Base-by-base conservation (phyloP, 129 eudicot species). In the Saposhnikovia divaricata region DNA sequence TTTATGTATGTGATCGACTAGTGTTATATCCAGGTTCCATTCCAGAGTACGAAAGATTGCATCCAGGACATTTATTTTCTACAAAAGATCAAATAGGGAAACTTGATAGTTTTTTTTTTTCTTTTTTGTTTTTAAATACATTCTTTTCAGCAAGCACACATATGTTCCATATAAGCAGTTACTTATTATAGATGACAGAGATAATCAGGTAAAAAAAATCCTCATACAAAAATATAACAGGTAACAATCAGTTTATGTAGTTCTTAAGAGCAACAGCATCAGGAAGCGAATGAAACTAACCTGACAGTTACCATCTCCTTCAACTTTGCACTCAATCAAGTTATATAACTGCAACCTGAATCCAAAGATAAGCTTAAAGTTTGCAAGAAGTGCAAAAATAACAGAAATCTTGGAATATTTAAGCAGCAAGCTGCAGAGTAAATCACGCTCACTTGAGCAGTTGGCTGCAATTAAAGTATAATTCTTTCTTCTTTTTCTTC, bases 261-360 rank as follows among this genome's bases (percentile, higher is more conserved):
- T 59, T 21, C 68, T 59, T 59, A 25, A 61, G 15, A n/a, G 69
- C 69, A 61, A 61, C 69, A 59, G 69, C 25, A 61, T 61, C 69
- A n/a, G 69, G 34, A 61, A 61, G 38, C 4, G n/a, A 40, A 25
- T 6, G 47, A 50, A 74, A 77, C 90, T 73, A 53, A 89, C 98
- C 98, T 94, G 98, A 78, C 98, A 94, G 74, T 91, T 94, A 38
- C 98, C 98, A 80, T 94, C 98, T 28, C 98, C 98, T 86, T 86
- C 92, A 76, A 94, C 91, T 88, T 89, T 94, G 81, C 87, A 84
- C 87, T 94, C 98, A 76, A 90, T 82, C 89, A 94, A 86, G 82
- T 90, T 89, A 85, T 88, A 94, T 66, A 94, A 82, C 81, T 86
- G 88, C 81, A 94, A 86, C 88, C 98, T 93, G 89, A 68, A 86